phyloP scores from a whole-genome alignment of 495 filamentous ascomycete species.

The Penicillium verhagenii region DNA sequence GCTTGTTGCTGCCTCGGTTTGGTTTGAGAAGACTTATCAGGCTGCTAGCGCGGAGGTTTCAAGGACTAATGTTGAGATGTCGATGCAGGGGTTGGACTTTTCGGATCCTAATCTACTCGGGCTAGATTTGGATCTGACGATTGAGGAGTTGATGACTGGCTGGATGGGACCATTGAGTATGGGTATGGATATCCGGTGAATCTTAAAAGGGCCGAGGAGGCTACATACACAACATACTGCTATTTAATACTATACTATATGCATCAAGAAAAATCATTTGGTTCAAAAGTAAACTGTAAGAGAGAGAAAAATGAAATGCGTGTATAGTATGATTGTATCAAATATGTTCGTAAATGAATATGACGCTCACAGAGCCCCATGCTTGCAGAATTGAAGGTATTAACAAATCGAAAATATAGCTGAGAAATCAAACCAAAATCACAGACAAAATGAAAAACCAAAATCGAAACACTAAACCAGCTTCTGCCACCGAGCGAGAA shows the following conservation, averaged over 20 bases:
- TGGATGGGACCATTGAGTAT: conserved; percentile 12
- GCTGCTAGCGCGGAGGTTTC: neutral
- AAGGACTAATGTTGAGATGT: neutral
- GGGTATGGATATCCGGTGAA: neutral
- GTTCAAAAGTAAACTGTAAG: too few relatives aligned
- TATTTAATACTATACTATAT: too few relatives aligned
- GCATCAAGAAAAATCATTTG: too few relatives aligned
- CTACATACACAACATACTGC: too few relatives aligned
- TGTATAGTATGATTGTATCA: neutral
- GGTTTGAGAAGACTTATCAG: neutral
- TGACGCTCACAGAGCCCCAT: conserved; percentile 1
- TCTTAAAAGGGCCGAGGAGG: too few relatives aligned
- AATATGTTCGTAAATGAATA: neutral
- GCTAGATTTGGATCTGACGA: conserved; percentile 13
- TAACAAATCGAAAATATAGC: neutral
- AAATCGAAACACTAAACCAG: conserved; percentile 28
- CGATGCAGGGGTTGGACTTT: conserved; percentile 3
- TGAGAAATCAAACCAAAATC: neutral
- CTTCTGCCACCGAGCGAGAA: conserved; percentile 47
- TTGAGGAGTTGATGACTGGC: conserved; percentile 17
- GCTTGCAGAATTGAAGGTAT: neutral
- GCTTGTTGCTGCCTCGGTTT: neutral
- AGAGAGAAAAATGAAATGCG: too few relatives aligned
- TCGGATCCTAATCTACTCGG: conserved; percentile 2
- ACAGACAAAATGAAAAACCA: neutral